Conservation (phyloP, 2,329 filamentous ascomycete genomes). For the Penicillium sp. region DNA sequence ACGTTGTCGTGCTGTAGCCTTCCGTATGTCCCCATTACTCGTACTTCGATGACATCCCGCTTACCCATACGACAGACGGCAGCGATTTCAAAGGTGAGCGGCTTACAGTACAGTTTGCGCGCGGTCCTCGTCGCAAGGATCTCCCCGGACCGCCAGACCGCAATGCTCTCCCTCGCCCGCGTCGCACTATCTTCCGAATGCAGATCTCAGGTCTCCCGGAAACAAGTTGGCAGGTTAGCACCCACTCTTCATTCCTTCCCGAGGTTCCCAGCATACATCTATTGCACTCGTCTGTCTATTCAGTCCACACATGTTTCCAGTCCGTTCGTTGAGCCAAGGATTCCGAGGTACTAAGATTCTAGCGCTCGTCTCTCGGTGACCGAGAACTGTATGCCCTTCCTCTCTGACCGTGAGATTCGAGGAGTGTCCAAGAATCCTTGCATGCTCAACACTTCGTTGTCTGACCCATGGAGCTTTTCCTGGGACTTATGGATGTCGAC, state of each 20-base stretch:
- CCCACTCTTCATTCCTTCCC: slow-evolving; percentile 32
- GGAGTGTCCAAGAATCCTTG: background rate
- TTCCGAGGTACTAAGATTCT: slow-evolving; percentile 4
- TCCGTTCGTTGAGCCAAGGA: slow-evolving; percentile 13
- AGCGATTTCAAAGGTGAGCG: slow-evolving; percentile 97
- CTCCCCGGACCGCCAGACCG: slow-evolving; percentile 62
- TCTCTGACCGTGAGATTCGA: background rate
- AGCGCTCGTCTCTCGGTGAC: background rate
- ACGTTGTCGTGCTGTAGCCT: slow-evolving; percentile 43
- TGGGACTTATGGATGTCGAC: slow-evolving; percentile 6
- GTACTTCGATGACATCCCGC: slow-evolving; percentile 38
- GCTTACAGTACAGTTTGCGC: slow-evolving; percentile 95
- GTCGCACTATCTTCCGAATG: slow-evolving; percentile 95
- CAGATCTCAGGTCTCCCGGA: slow-evolving; percentile 96
- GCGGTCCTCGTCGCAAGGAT: slow-evolving; percentile 71
- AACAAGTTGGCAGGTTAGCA: slow-evolving; percentile 99
- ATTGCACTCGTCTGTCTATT: slow-evolving; percentile 17
- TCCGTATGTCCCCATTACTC: slow-evolving; percentile 59
- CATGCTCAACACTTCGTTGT: background rate
- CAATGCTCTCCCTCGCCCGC: slow-evolving; percentile 67
- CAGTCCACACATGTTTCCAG: slow-evolving; percentile 12
- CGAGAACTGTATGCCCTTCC: background rate
- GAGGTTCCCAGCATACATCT: slow-evolving; percentile 26
- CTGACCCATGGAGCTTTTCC: background rate
- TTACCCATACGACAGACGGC: slow-evolving; percentile 64